Evolutionary conservation across 169 alveolate species (phyloP).

Genomic region (Plasmodium sp.): DNA sequence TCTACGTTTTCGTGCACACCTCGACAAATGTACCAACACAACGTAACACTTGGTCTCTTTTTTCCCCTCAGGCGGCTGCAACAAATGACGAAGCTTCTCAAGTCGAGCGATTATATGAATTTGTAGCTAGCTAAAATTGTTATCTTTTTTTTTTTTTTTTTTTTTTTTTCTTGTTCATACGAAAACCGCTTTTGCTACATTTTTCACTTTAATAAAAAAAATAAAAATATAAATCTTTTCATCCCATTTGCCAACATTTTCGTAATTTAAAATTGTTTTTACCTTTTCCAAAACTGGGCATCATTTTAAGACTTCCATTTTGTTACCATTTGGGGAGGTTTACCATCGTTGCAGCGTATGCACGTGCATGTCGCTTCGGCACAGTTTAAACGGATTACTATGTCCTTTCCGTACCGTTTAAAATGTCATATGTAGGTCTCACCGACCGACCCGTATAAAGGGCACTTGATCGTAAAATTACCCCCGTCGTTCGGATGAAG

Average conservation of each 20-base stretch:
- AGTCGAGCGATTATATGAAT: constrained; percentile 50
- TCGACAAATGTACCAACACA: not conserved
- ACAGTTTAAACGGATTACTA: not conserved
- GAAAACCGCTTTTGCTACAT: not conserved
- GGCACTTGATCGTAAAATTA: not conserved
- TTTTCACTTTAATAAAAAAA: not conserved
- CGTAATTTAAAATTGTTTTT: not conserved
- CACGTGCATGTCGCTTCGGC: not conserved
- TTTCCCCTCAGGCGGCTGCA: constrained; percentile 31
- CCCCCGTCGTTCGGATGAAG: not conserved
- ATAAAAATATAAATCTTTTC: not conserved
- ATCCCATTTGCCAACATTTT: not conserved
- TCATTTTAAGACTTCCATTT: not conserved
- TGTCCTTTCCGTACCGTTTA: not conserved
- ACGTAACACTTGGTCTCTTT: not conserved
- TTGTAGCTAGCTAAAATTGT: constrained; percentile 4
- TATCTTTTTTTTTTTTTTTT: constrained; percentile 2
- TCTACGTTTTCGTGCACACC: not conserved
- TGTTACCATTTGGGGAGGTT: not conserved
- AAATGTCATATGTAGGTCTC: not conserved
- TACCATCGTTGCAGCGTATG: not conserved
- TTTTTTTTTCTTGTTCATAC: not conserved
- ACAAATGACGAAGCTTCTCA: constrained; percentile 65
- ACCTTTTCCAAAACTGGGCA: not conserved
- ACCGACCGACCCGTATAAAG: not conserved